Evolutionary conservation across 2,329 filamentous ascomycete genomes (phyloP), one percentile per base, ranked within the genome.

Genomic region (Tolypocladium guangdongense): DNA sequence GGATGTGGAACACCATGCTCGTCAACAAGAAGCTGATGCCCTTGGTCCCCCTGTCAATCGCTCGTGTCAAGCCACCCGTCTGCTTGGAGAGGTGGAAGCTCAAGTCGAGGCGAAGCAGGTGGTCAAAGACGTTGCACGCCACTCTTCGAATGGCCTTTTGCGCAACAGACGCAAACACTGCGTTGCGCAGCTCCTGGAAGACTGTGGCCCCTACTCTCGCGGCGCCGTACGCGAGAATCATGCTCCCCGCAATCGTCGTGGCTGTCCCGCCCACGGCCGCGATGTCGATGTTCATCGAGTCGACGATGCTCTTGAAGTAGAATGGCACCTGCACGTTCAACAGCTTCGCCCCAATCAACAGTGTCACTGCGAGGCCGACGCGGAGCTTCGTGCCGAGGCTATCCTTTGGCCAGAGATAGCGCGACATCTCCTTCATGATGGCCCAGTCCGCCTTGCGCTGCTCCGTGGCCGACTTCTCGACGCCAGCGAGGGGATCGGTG

Each of bases 291-390:
- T 99, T 99, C 90, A 99, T 96, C 22, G 89, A 84, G 69, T 99
- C 95, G 43, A 99, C 89, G 59, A 99, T 97, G 69, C 76, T 91
- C 77, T 97, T 97, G 77, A 99, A 99, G 76, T 96, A 99, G 68
- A 99, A 99, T 0, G 93, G 93, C 48, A 99, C 90, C 74, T 99
- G 90, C 18, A 99, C 93, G 69, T 97, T 99, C 64, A 99, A 77
- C 49, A 95, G 83, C 78, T 99, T 99, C 66, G 90, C 90, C 55
- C 91, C 89, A 24, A 99, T 73, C 38, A 99, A 78, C 57, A 99
- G 73, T 8, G 79, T 82, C 4, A 99, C 79, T n/a, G 92, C 90
- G 49, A 95, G 73, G 12, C 87, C 82, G 36, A 99, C 93, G 57
- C 93, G 84, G 57, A 91, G 73, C 67, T 95, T 89, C 4, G 90